A percentile compares a stretch with the other conserved stretches of the same genome.
phyloP scores from a whole-genome alignment of 441 rosid species.

The Gossypium davidsonii region DNA sequence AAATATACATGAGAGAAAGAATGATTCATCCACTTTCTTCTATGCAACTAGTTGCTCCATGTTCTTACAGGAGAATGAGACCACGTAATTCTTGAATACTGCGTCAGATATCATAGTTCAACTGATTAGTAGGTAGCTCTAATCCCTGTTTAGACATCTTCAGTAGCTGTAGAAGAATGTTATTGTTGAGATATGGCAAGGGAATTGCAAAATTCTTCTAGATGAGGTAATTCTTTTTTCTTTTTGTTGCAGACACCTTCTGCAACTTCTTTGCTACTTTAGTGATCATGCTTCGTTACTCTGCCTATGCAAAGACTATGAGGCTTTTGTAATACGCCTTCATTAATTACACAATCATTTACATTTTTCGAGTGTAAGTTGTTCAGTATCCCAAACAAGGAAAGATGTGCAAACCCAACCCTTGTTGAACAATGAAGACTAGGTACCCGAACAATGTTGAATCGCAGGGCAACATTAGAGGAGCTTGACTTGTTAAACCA shows the following conservation, averaged over 20 bases:
- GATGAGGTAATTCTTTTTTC: background rate
- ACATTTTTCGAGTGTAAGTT: background rate
- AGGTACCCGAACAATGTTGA: conserved; percentile 26
- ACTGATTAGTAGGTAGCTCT: too few relatives aligned
- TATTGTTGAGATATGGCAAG: background rate
- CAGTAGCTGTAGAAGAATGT: background rate
- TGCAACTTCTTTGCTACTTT: too few relatives aligned
- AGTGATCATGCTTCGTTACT: too few relatives aligned
- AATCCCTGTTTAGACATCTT: background rate
- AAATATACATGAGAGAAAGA: too few relatives aligned
- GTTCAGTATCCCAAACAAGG: background rate
- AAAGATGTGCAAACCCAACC: background rate
- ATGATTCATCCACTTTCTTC: too few relatives aligned
- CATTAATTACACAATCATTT: background rate
- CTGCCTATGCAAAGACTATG: too few relatives aligned
- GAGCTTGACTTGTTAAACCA: background rate
- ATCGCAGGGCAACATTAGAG: conserved; percentile 39
- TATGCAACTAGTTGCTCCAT: too few relatives aligned
- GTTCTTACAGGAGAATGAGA: too few relatives aligned
- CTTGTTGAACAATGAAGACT: conserved; percentile 12
- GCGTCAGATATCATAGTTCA: too few relatives aligned
- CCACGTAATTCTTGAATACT: too few relatives aligned
- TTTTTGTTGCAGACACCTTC: too few relatives aligned
- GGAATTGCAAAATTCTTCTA: background rate
- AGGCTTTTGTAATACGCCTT: too few relatives aligned